Percentiles rank a stretch among this genome's conserved stretches.
phyloP scores from a whole-genome alignment of 371 early-diverging fungal genomes.

The Mucor piriformis region DNA sequence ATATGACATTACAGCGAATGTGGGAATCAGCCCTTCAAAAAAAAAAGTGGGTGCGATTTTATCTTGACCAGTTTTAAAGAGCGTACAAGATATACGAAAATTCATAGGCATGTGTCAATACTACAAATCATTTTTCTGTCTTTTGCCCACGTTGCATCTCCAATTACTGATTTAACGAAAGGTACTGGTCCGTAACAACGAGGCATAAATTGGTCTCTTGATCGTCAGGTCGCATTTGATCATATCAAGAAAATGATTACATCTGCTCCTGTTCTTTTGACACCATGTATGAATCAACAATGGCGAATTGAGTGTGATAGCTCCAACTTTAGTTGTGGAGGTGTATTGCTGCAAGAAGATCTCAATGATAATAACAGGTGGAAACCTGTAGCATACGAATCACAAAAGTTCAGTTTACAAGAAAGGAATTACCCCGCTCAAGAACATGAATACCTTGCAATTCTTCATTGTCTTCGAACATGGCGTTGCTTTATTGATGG shows the following conservation, averaged over 20 bases:
- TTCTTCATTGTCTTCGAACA: constrained; percentile 26
- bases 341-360: constrained; percentile 30
- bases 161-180: constrained; percentile 38
- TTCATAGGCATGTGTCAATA: constrained; percentile 36
- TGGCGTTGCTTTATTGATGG: constrained; percentile 42
- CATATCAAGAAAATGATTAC: constrained; percentile 11
- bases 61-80: constrained; percentile 38
- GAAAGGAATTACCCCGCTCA: constrained; percentile 39
- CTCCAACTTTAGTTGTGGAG: constrained; percentile 27
- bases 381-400: constrained; percentile 19
- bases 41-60: constrained; percentile 29
- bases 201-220: not conserved
- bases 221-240: constrained; percentile 3
- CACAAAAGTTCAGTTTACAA: constrained; percentile 29
- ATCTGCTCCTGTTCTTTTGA: constrained; percentile 9
- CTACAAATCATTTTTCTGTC: constrained; percentile 35
- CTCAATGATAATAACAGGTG: not conserved
- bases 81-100: constrained; percentile 34
- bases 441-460: constrained; percentile 38
- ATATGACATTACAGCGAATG: constrained; percentile 24
- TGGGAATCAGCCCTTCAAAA: constrained; percentile 31
- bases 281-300: constrained; percentile 24
- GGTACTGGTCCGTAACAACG: constrained; percentile 18
- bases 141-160: constrained; percentile 36
- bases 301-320: constrained; percentile 41